Evolutionary conservation across 2,329 filamentous ascomycete species (phyloP).

Genomic region (Aphanoascus verrucosus): DNA sequence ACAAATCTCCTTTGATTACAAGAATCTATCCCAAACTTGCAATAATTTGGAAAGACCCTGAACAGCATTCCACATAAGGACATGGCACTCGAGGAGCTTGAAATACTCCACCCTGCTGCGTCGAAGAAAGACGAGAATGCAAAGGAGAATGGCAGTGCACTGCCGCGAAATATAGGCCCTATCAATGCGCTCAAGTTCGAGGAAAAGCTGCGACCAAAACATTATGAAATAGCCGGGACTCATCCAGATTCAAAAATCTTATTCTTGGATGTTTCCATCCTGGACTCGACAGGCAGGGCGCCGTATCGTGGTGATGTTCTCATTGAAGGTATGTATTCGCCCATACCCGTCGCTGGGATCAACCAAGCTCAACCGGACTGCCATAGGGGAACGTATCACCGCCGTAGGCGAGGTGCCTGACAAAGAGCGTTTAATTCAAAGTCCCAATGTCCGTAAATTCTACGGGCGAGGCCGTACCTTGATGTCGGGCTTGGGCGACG

Average conservation of each 20-base stretch:
- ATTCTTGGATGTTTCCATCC: slow-evolving; percentile 32
- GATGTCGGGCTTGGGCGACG: slow-evolving; percentile 42
- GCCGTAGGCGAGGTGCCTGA: slow-evolving; percentile 28
- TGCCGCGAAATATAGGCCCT: slow-evolving; percentile 21
- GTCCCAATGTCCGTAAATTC: slow-evolving; percentile 29
- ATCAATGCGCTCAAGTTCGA: slow-evolving; percentile 27
- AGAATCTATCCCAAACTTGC: no score
- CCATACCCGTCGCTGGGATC: no score
- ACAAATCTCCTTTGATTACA: no score
- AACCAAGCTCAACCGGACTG: not conserved
- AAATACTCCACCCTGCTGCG: not conserved
- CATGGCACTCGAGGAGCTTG: not conserved
- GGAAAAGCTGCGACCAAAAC: slow-evolving; percentile 24
- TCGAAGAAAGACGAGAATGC: not conserved
- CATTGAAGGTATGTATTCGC: slow-evolving; percentile 25
- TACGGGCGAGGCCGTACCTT: slow-evolving; percentile 37
- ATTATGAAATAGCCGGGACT: slow-evolving; percentile 29
- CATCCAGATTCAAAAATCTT: slow-evolving; percentile 26
- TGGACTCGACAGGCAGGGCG: slow-evolving; percentile 32
- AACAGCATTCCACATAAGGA: not conserved
- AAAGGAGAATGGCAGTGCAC: slow-evolving; percentile 17
- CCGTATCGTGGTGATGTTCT: slow-evolving; percentile 33
- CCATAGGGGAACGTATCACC: slow-evolving; percentile 25
- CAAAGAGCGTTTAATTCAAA: slow-evolving; percentile 21
- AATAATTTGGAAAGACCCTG: not conserved